phyloP scores from a whole-genome alignment of 2,329 filamentous ascomycete species.

The Ramichloridium luteum region DNA sequence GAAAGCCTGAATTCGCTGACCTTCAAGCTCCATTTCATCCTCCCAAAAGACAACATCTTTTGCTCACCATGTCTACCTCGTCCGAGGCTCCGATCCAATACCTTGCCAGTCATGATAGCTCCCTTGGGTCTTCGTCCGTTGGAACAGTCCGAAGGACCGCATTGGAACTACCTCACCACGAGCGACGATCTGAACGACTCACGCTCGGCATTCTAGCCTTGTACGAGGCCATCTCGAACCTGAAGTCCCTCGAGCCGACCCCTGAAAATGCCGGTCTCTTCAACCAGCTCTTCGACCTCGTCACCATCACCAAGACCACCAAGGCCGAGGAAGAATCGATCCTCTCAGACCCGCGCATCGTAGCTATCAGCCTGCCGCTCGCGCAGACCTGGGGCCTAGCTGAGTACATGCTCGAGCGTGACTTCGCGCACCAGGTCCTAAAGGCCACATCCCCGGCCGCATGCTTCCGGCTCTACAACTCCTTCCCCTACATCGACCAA shows the following conservation, averaged over 20 bases:
- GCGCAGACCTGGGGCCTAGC: slow-evolving; percentile 3
- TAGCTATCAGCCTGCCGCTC: neutral
- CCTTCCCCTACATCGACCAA: slow-evolving; percentile 6
- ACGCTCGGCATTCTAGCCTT: slow-evolving; percentile 2
- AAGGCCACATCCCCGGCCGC: slow-evolving; percentile 1
- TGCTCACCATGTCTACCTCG: neutral
- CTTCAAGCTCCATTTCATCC: no score
- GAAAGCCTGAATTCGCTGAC: no score
- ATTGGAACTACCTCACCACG: neutral
- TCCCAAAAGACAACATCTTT: no score
- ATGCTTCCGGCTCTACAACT: slow-evolving; percentile 2
- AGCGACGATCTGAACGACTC: slow-evolving; percentile 1
- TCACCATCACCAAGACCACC: slow-evolving; percentile 4
- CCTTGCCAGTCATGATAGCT: slow-evolving; percentile 1
- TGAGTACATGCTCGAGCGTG: slow-evolving; percentile 4
- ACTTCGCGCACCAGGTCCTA: slow-evolving; percentile 3
- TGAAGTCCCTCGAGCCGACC: slow-evolving; percentile 2
- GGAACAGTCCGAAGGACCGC: neutral
- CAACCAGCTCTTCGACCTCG: slow-evolving; percentile 5
- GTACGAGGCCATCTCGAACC: slow-evolving; percentile 1
- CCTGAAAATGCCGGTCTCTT: slow-evolving; percentile 2
- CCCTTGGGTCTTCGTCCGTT: neutral
- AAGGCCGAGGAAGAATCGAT: slow-evolving; percentile 1
- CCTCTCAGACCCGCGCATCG: slow-evolving; percentile 3
- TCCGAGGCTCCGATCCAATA: slow-evolving; percentile 1